Base-by-base conservation (phyloP, 1,284 basidiomycete genomes). In the Marasmius oreades region DNA sequence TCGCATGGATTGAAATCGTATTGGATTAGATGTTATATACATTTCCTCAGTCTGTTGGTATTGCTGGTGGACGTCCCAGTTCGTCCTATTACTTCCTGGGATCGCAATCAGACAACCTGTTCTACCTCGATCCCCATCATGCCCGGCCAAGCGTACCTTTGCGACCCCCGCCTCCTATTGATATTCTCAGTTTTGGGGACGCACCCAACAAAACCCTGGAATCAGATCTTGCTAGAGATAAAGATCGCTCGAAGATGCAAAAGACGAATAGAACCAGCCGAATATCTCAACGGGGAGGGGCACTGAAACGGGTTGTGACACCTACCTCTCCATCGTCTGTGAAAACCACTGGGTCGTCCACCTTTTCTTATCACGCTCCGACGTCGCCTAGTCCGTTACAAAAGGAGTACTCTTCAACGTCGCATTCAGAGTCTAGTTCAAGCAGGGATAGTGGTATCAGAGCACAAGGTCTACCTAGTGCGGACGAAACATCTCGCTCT, bases 21-120 rank as follows among this genome's bases (percentile, higher is more conserved):
- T 7, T 50, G 24, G 14, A 28, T 33, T 39, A 95, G 93, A 77
- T 84, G 18, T 72, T 97, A 23, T 98, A 96, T 71, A 91, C 89
- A 0, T 93, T 95, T 70, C 95, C 95, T 0, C 96, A 98, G 73
- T 93, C 90, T 2, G 91, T 98, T 39, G 96, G 96, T 45, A 98
- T 98, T 59, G 93, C 95, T 0, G 96, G 96, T 46, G 96, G 96
- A 2, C 82, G 95, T 26, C 96, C 96, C 0, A 91, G 91, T 22
- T 96, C 93, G 0, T 98, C 94, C 0, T 98, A 98, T 70, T 99
- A 98, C 73, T 99, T 99, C 70, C 91, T 98, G 52, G 96, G 94
- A 12, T 83, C 87, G 0, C 96, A 98, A 68, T 90, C 86, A 2
- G 89, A 94, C 62, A 90, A 85, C 53, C 78, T 97, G 5, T 96